Evolutionary conservation across 1,284 basidiomycete genomes (phyloP), one percentile per base, ranked within the genome.

Genomic region (Coniferiporia sulphurascens): DNA sequence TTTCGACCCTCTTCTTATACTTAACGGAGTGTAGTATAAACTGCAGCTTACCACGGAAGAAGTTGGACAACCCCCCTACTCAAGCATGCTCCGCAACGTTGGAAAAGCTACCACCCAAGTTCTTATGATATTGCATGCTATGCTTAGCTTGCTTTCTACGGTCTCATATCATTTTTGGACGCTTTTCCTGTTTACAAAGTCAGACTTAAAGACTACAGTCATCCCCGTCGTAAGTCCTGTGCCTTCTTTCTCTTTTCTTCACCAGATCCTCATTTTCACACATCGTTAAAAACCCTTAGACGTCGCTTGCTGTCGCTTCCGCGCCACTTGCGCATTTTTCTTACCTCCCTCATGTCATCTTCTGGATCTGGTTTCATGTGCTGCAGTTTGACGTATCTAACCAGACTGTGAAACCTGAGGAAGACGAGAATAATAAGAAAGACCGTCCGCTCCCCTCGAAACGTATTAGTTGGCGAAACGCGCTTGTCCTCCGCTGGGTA

Each of bases 321-420:
- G 69, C 75, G n/a, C 73, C 60, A 12, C 41, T 70, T 5, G 58
- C 59, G 43, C 57, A 59, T 13, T 34, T 66, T 12, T 43, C 45
- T 2, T 64, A 64, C 9, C 56, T 75, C 7, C 41, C 67, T 1
- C 69, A 74, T 34, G 63, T 68, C 2, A 45, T 71, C 1, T 66
- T 73, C 22, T 81, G 78, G 78, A 67, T 75, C 2, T 80, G 74
- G 74, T 48, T 75, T 1, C 74, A 79, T 48, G 63, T 75, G 1
- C 65, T 81, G 7, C 76, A 78, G 43, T 75, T 74, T 63, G 65
- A 73, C 46, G 66, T 79, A 22, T 72, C 78, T 0, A 80, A 80
- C 56, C 78, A 80, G 65, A 70, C 69, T 45, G 66, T 74, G n/a
- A 65, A 67, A 2, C 68, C 69, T 1, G 70, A 72, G 8, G 79